Base-by-base conservation (phyloP, 1,284 basidiomycete species). In the Ustilago bromivora region DNA sequence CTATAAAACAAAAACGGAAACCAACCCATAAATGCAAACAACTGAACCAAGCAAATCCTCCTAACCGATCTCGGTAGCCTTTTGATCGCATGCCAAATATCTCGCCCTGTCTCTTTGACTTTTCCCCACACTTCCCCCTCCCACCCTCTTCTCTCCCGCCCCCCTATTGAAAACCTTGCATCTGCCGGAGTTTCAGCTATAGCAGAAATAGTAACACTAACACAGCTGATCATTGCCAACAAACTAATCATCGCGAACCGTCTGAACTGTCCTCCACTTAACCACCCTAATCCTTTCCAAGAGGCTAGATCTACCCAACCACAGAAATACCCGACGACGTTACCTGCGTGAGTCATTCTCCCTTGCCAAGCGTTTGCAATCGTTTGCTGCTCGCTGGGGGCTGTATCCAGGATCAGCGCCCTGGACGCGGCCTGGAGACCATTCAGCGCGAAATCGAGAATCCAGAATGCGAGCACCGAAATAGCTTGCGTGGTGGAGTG, bases 291-390 rank as follows among this genome's bases (percentile, higher is more conserved):
- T 54, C 94, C 87, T 2, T 92, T 92, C 69, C 95, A 88, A 61
- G 90, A 88, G 0, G 91, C 91, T 34, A 98, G 90, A 28, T 96
- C 93, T 58, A 96, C 86, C 88, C 94, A 97, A 32, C 95, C 94
- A 91, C 85, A 68, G 60, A 83, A 70, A 65, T 85, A 85, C 31
- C 83, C 84, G 3, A 84, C 55, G 2, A 85, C 78, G 54, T 84
- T 84, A 52, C 81, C 82, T 1, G 71, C 57, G 31, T 83, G 81
- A 23, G 79, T 79, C 82, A 84, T 84, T 17, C 94, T 89, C 17
- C 95, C 94, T 80, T 98, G 95, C 96, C 96, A 99, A n/a, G 96
- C 96, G 87, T 98, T 99, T 7, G 93, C 95, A 15, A 91, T 89
- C 75, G 92, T 95, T 40, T 98, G 90, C 86, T 98, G 95, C 73